phyloP scores from a whole-genome alignment of 257 asterid genomes.

The Sherardia arvensis region DNA sequence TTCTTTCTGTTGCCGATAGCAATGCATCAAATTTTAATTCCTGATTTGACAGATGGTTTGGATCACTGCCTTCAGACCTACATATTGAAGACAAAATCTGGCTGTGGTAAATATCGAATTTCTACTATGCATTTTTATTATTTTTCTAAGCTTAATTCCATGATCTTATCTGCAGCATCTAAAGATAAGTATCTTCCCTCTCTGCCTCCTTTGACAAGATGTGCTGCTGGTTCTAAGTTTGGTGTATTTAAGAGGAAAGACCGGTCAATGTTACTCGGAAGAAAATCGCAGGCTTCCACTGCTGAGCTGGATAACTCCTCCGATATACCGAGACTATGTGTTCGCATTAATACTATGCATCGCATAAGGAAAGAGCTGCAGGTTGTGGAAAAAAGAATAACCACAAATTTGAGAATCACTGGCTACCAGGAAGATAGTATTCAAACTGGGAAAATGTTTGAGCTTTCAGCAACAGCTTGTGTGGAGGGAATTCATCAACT shows the following conservation, averaged over 20 bases:
- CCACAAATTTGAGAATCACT: slow-evolving; percentile 41
- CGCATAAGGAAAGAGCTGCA: slow-evolving; percentile 66
- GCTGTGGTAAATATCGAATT: slow-evolving; percentile 51
- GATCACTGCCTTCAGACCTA: slow-evolving; percentile 64
- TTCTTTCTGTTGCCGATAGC: slow-evolving; percentile 93
- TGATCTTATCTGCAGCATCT: slow-evolving; percentile 44
- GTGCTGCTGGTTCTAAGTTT: slow-evolving; percentile 46
- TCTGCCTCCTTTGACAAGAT: slow-evolving; percentile 67
- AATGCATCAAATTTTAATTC: slow-evolving; percentile 75
- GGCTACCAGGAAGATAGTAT: slow-evolving; percentile 37
- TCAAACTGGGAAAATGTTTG: slow-evolving; percentile 34
- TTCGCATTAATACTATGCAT: slow-evolving; percentile 70
- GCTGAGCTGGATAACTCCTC: slow-evolving; percentile 32
- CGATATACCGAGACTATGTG: slow-evolving; percentile 49
- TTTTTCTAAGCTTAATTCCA: background rate
- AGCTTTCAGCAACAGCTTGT: slow-evolving; percentile 56
- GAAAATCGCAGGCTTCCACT: slow-evolving; percentile 35
- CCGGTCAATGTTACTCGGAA: slow-evolving; percentile 29
- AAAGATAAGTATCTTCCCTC: slow-evolving; percentile 45
- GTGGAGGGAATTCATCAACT: slow-evolving; percentile 69
- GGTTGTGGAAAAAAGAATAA: slow-evolving; percentile 45
- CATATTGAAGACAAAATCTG: slow-evolving; percentile 51
- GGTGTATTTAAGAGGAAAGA: slow-evolving; percentile 73
- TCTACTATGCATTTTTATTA: background rate
- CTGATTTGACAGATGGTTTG: slow-evolving; percentile 60